Conservation (phyloP, 371 early-diverging fungal species). For the Neoconidiobolus thromboides region DNA sequence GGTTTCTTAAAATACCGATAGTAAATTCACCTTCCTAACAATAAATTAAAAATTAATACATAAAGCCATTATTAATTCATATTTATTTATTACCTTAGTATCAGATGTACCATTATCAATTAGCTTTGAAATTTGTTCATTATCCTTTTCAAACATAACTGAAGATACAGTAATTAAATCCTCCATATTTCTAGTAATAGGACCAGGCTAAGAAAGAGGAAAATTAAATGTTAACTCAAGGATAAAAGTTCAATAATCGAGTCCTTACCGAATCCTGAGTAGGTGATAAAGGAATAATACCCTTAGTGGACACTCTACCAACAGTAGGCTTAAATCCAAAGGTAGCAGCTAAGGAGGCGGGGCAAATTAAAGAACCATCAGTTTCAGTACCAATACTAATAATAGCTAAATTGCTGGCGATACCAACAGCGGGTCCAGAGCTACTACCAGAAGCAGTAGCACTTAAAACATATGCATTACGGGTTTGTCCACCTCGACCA, state of each 20-base stretch:
- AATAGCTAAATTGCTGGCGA: conserved; percentile 49
- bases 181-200: background rate
- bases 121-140: no score
- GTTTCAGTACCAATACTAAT: conserved; percentile 79
- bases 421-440: conserved; percentile 73
- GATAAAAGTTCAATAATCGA: background rate
- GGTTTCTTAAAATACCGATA: no score
- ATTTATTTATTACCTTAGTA: no score
- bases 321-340: conserved; percentile 84
- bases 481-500: conserved; percentile 10
- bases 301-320: conserved; percentile 64
- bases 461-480: conserved; percentile 7
- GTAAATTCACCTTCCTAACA: no score
- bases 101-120: no score
- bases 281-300: conserved; percentile 68
- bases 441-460: conserved; percentile 10
- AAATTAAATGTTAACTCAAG: background rate
- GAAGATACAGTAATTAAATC: background rate
- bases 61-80: no score
- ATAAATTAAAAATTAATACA: no score
- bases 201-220: background rate
- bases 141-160: no score
- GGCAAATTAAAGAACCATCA: conserved; percentile 80
- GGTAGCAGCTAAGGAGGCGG: conserved; percentile 80
- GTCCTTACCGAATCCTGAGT: conserved; percentile 57